phyloP scores from a whole-genome alignment of 1,284 basidiomycete genomes.

The Jaminaea rosea region DNA sequence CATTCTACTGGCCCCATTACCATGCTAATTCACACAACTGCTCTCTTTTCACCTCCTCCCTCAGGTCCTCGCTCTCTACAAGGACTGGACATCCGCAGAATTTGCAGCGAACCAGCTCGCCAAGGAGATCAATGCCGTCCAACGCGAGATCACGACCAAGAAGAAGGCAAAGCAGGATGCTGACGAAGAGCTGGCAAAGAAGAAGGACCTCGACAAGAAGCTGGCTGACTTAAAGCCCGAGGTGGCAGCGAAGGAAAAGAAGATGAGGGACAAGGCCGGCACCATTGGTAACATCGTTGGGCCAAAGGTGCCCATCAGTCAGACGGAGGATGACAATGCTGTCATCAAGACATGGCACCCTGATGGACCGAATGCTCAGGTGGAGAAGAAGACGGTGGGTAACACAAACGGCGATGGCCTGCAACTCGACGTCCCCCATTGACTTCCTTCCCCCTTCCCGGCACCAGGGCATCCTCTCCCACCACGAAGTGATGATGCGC shows the following conservation, averaged over 20 bases:
- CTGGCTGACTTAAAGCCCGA: slow-evolving; percentile 62
- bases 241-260: slow-evolving; percentile 58
- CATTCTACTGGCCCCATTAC: too few relatives aligned
- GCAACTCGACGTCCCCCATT: too few relatives aligned
- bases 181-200: slow-evolving; percentile 70
- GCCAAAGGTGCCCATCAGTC: slow-evolving; percentile 71
- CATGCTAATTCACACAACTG: too few relatives aligned
- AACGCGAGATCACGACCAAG: slow-evolving; percentile 87
- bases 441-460: too few relatives aligned
- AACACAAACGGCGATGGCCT: too few relatives aligned
- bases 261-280: slow-evolving; percentile 70
- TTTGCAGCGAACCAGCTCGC: slow-evolving; percentile 69
- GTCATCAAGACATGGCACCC: slow-evolving; percentile 79
- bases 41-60: too few relatives aligned
- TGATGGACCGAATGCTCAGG: slow-evolving; percentile 58
- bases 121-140: slow-evolving; percentile 77
- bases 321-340: slow-evolving; percentile 89
- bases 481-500: slow-evolving; percentile 89
- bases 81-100: slow-evolving; percentile 80
- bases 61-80: slow-evolving; percentile 77
- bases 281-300: slow-evolving; percentile 89
- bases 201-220: slow-evolving; percentile 67
- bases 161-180: slow-evolving; percentile 89
- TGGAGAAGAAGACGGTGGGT: slow-evolving; percentile 53
- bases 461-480: slow-evolving; percentile 76